Evolutionary conservation across 352 stramenopile species (phyloP).

Genomic region (Phytophthora syringae): DNA sequence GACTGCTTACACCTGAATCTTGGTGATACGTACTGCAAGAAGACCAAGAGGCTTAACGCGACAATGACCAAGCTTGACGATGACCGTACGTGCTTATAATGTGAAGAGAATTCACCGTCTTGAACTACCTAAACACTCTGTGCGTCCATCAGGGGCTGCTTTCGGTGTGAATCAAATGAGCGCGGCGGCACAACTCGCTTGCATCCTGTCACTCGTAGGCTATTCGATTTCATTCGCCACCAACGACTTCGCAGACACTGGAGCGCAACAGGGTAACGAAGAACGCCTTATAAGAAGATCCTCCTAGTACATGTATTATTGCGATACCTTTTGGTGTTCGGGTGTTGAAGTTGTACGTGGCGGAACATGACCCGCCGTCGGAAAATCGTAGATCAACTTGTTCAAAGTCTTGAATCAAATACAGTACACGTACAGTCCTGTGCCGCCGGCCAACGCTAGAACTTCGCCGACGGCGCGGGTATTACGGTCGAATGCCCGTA

Average conservation of each 20-base stretch:
- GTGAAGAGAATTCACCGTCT: not conserved
- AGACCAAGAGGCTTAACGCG: slow-evolving; percentile 39
- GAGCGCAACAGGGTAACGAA: slow-evolving; percentile 2
- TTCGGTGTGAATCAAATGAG: slow-evolving; percentile 53
- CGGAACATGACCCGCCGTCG: slow-evolving; percentile 17
- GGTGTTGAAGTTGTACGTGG: slow-evolving; percentile 25
- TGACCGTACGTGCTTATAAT: slow-evolving; percentile 39
- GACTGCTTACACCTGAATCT: slow-evolving; percentile 50
- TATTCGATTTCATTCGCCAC: slow-evolving; percentile 61
- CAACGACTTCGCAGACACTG: slow-evolving; percentile 31
- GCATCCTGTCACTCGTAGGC: slow-evolving; percentile 62
- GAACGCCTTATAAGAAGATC: slow-evolving; percentile 8
- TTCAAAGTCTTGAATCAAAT: not conserved
- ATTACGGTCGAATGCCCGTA: too few relatives aligned
- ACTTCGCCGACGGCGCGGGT: slow-evolving; percentile 16
- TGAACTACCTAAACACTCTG: not conserved
- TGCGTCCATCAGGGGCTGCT: slow-evolving; percentile 16
- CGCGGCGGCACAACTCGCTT: slow-evolving; percentile 50
- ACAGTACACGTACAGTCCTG: too few relatives aligned
- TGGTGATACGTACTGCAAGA: slow-evolving; percentile 51
- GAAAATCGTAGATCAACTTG: slow-evolving; percentile 10
- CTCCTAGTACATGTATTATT: too few relatives aligned
- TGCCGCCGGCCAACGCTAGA: too few relatives aligned
- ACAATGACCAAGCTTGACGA: slow-evolving; percentile 62
- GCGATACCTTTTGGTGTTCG: too few relatives aligned